Conservation (phyloP, 2,329 filamentous ascomycete species). For the Nothomitra cinnamomea region DNA sequence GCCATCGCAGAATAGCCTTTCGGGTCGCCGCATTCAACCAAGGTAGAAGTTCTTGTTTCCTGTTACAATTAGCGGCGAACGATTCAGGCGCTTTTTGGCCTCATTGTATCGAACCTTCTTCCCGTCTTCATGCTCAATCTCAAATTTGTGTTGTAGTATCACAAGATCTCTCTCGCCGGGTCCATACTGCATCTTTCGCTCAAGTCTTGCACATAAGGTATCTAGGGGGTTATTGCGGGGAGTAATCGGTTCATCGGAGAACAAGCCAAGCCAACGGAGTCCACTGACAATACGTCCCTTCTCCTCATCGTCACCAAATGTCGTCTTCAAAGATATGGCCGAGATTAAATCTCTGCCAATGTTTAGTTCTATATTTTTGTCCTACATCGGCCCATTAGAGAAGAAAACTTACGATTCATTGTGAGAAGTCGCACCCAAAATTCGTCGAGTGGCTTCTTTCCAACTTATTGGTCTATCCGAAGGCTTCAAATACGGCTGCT, state of each 20-base stretch:
- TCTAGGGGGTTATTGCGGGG: conserved; percentile 69
- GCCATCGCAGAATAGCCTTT: conserved; percentile 74
- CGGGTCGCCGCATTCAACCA: conserved; percentile 67
- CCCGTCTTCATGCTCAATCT: conserved; percentile 69
- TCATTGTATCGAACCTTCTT: conserved; percentile 16
- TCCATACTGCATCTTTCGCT: conserved; percentile 82
- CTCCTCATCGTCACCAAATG: conserved; percentile 51
- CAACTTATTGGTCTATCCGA: conserved; percentile 44
- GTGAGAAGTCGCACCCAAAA: conserved; percentile 51
- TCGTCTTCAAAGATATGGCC: conserved; percentile 59
- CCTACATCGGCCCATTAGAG: too few species aligned
- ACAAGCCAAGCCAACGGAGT: conserved; percentile 51
- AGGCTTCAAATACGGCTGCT: conserved; percentile 43
- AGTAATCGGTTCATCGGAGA: conserved; percentile 34
- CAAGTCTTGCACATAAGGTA: conserved; percentile 75
- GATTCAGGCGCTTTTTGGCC: not conserved
- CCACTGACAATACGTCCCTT: conserved; percentile 53
- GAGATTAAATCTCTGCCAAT: conserved; percentile 34
- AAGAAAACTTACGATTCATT: conserved; percentile 29
- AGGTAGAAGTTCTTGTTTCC: conserved; percentile 64
- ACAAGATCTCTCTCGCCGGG: conserved; percentile 72
- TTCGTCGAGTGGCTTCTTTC: conserved; percentile 69
- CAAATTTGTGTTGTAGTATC: conserved; percentile 67
- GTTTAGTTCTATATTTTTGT: not conserved
- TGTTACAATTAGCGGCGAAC: conserved; percentile 19